Evolutionary conservation across 164 flowering plant genomes (phyloP).

Genomic region (Vitis amurensis): DNA sequence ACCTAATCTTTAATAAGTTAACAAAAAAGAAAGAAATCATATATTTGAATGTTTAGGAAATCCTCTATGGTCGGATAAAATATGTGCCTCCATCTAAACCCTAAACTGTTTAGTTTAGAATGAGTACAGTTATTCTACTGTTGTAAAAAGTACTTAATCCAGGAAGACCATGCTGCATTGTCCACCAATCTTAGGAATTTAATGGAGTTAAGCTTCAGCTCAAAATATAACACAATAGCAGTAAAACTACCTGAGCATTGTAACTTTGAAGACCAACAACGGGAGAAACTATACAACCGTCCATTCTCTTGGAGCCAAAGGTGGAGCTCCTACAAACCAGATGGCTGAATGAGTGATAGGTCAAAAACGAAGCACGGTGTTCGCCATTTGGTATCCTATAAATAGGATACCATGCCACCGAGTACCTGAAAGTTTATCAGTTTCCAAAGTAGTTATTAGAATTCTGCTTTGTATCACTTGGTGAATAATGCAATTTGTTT

Average conservation of each 20-base stretch:
- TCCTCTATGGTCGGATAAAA: too few species aligned
- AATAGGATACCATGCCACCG: conserved; percentile 92
- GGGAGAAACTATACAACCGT: conserved; percentile 46
- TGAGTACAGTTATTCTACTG: too few species aligned
- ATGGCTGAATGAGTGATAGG: conserved; percentile 80
- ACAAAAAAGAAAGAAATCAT: too few species aligned
- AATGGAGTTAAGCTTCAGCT: too few species aligned
- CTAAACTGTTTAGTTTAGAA: too few species aligned
- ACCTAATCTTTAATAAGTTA: too few species aligned
- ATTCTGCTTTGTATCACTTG: not conserved
- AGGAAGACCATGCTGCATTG: too few species aligned
- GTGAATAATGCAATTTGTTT: not conserved
- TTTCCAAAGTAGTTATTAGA: not conserved
- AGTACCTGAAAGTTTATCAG: conserved; percentile 51
- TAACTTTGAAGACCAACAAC: conserved; percentile 75
- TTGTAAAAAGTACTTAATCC: too few species aligned
- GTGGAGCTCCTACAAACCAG: conserved; percentile 32
- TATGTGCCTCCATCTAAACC: too few species aligned
- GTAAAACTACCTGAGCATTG: conserved; percentile 63
- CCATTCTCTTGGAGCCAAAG: conserved; percentile 16
- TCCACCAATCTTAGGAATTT: too few species aligned
- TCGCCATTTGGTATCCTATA: conserved; percentile 73
- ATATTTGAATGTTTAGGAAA: too few species aligned
- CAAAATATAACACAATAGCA: not conserved
- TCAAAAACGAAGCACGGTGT: conserved; percentile 72